These are phyloP conservation scores for Candida qinlingensis DNA, from an alignment of 805 yeast species.

Conservation along the genomic window DNA sequence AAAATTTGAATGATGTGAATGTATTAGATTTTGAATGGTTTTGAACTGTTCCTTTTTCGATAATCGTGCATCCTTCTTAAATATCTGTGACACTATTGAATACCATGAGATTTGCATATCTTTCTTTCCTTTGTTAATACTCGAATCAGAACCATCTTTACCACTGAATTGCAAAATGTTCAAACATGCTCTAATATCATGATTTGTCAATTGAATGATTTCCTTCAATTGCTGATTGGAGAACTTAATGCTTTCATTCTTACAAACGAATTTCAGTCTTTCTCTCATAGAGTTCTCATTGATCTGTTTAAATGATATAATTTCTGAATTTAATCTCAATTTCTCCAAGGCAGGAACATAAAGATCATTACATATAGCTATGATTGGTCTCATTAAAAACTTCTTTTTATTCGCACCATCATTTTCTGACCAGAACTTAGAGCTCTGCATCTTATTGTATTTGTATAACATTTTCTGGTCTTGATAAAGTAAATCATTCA, in stretches of 20 bases:
- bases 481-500: constrained; percentile 51
- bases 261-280: constrained; percentile 47
- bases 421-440: constrained; percentile 22
- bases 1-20: constrained; percentile 38
- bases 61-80: constrained; percentile 43
- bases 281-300: constrained; percentile 39
- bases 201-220: constrained; percentile 64
- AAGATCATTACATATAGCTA: constrained; percentile 87
- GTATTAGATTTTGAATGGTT: constrained; percentile 40
- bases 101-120: constrained; percentile 68
- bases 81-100: constrained; percentile 54
- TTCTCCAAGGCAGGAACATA: constrained; percentile 72
- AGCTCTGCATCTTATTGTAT: constrained; percentile 22
- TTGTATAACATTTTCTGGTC: constrained; percentile 50
- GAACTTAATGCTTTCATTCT: constrained; percentile 45
- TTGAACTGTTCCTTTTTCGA: constrained; percentile 44
- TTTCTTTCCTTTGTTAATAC: constrained; percentile 34
- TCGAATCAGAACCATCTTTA: constrained; percentile 11
- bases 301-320: constrained; percentile 61
- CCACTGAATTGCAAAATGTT: constrained; percentile 69
- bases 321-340: constrained; percentile 68
- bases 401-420: constrained; percentile 30
- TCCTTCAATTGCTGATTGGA: constrained; percentile 52
- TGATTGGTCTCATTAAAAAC: constrained; percentile 73
- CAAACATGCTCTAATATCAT: constrained; percentile 81